Base-by-base conservation (phyloP, 2,329 filamentous ascomycete genomes). In the Bertia moriformis region DNA sequence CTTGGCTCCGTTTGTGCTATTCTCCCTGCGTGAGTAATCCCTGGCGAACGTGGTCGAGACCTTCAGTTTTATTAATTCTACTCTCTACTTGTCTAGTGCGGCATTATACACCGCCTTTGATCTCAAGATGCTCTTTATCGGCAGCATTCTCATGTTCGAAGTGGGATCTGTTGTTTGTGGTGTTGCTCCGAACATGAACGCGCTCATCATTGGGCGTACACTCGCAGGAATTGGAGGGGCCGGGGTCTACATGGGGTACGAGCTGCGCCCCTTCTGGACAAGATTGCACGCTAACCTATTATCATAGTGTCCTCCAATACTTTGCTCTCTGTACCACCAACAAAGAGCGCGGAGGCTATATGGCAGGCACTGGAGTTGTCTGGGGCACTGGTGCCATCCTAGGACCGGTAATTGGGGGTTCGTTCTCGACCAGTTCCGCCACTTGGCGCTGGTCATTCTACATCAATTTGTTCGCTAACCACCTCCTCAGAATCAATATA, bases 81-180 rank as follows among this genome's bases (percentile, higher is more conserved):
- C 5, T 20, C 35, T 22, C 38, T 38, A 4, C 4, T 5, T 14
- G 38, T 12, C 5, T 27, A 18, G 38, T 38, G 35, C 38, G 38
- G 4, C 36, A 18, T 4, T 32, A 35, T 5, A 41, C 39, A 14
- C 38, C 39, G 13, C 20, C 27, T 13, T 30, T 37, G 13, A 35
- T 19, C 18, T 41, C 40, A 70, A 69, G 49, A 63, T 56, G 56
- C 51, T 63, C 33, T 68, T 60, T 47, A 44, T 69, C 5, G 43
- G 44, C 14, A 60, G 61, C 1, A 53, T 69, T 18, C 45, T 55
- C 42, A 59, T 67, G 48, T 71, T 71, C 49, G 65, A 69, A 46
- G 41, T 70, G 39, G 68, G 68, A 14, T 65, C 61, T n/a, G 52
- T 65, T 12, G 54, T 72, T 40, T 71, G 67, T 43, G 68, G 62